Conservation (phyloP, 1,139 yeast species). For the Protomyces arabidopsidicola region DNA sequence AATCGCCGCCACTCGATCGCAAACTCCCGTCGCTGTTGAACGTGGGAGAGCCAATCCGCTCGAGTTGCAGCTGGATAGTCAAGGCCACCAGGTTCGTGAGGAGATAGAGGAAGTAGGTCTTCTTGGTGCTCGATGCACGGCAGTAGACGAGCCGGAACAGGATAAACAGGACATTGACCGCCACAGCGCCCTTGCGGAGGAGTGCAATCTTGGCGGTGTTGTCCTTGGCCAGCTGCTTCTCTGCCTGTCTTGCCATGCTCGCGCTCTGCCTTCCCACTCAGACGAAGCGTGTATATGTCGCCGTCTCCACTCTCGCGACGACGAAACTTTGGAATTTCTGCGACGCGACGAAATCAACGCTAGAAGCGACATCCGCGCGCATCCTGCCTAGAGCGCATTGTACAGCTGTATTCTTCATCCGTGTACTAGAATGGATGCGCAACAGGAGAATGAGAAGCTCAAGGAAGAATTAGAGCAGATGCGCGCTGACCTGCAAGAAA, state of each 20-base stretch:
- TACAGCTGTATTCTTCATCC: no score
- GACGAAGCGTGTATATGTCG: no score
- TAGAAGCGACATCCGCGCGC: no score
- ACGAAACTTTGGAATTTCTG: no score
- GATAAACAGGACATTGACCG: constrained; percentile 46
- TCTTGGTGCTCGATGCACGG: constrained; percentile 47
- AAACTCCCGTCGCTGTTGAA: constrained; percentile 45
- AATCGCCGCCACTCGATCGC: constrained; percentile 58
- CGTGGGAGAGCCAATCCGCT: constrained; percentile 41
- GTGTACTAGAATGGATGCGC: neutral
- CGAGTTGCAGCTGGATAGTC: constrained; percentile 54
- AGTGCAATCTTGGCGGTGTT: constrained; percentile 54
- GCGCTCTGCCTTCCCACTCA: neutral
- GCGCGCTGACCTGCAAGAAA: constrained; percentile 31
- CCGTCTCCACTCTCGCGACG: no score
- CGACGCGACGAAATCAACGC: no score
- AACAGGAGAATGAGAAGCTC: constrained; percentile 40
- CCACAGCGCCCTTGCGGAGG: constrained; percentile 50
- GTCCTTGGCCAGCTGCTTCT: constrained; percentile 62
- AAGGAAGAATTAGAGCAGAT: constrained; percentile 42
- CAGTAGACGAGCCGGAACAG: constrained; percentile 45
- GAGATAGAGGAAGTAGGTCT: constrained; percentile 49
- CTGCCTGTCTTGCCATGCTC: constrained; percentile 58
- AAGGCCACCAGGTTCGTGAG: constrained; percentile 57
- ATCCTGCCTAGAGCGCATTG: no score